A percentile compares a stretch with the other conserved stretches of the same genome.
Conservation (phyloP, 2,329 filamentous ascomycete species). For the Epicoccum sorghinum region DNA sequence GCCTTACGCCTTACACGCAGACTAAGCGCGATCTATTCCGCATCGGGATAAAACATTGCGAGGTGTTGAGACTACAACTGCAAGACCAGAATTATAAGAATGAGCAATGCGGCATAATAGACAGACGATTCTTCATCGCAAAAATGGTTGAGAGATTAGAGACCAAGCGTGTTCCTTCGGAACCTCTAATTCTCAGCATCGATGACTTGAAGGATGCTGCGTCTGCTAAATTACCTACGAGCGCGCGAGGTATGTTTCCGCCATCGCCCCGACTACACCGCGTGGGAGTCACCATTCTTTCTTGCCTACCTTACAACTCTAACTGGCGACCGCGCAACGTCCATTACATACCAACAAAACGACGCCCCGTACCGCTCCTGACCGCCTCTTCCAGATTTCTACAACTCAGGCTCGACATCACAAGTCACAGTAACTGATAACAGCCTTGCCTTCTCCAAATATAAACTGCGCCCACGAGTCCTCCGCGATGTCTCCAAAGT, state of each 20-base stretch:
- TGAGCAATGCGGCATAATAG: neutral
- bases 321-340: neutral
- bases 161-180: neutral
- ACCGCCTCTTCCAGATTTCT: constrained; percentile 54
- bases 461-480: constrained; percentile 3
- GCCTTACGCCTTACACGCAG: neutral
- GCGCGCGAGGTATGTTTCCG: constrained; percentile 12
- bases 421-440: constrained; percentile 28
- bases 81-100: neutral
- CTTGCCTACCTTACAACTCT: no score
- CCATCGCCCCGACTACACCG: neutral
- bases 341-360: neutral
- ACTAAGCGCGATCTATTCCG: no score
- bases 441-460: neutral
- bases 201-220: constrained; percentile 43
- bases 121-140: neutral
- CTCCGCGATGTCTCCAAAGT: constrained; percentile 8
- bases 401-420: constrained; percentile 64
- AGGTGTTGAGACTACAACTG: no score
- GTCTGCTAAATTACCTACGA: constrained; percentile 22
- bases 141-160: constrained; percentile 4
- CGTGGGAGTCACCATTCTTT: no score
- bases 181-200: constrained; percentile 38
- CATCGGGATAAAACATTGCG: no score
- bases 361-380: neutral